Evolutionary conservation across 1,284 basidiomycete species (phyloP), one percentile per base, ranked within the genome.

Genomic region (Lentinus polychrous): DNA sequence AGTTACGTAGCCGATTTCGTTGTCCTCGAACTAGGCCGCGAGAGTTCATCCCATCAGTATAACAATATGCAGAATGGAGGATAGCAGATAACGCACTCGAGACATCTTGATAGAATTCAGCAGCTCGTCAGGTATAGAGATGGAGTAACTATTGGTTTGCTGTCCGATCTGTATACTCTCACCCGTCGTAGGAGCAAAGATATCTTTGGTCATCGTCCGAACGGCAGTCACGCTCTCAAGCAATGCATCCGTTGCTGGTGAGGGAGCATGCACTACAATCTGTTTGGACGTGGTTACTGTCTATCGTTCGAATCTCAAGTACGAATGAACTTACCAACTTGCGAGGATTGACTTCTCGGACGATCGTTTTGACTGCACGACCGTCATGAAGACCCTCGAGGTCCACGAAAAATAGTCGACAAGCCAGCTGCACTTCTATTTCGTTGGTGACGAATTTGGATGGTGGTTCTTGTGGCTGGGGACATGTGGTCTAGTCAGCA

Each of bases 321-420:
- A 11, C 11, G 27, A 17, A 10, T 10, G 8, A 3, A 44, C 73
- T 50, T 50, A 91, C 93, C 77, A 96, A 83, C 72, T 94, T 94
- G 15, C 96, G 80, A 22, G 96, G 96, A 62, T 96, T 94, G 48
- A 99, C 82, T 70, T 97, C 93, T 2, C 95, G 91, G 10, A 99
- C 84, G 53, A 99, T 94, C 0, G 91, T 95, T 67, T 97, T 97
- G 54, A 98, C 85, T 5, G 96, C 94, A 52, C 94, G 85, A 1
- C 95, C 94, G 60, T 99, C 96, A 61, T 94, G 94, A 49, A 96
- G 68, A 23, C 96, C 96, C 57, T 95, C 92, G 79, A 99, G 84
- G 61, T 99, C 96, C 46, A 99, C 82, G 57, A 89, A 97, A 22
- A 94, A 78, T 14, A 98, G 68, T 5, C 85, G 81, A 59, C 96